A percentile compares a stretch with the other conserved stretches of the same genome.
Conservation (phyloP, 1,284 basidiomycete genomes). For the Puccinia triticina region DNA sequence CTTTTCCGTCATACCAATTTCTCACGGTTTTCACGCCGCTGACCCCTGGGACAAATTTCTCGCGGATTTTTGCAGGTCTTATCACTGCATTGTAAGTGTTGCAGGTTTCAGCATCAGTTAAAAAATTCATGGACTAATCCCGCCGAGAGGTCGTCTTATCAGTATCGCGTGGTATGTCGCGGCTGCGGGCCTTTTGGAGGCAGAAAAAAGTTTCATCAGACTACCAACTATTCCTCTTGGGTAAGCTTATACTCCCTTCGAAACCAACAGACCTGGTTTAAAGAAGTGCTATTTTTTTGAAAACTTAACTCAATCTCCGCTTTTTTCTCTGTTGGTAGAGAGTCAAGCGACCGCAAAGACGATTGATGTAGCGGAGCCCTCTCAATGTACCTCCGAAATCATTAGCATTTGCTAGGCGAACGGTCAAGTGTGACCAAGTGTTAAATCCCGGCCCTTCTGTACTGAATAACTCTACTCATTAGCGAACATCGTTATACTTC, state of each 20-base stretch:
- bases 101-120: neutral
- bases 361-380: too few relatives aligned
- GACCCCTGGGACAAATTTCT: neutral
- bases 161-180: slow-evolving; percentile 62
- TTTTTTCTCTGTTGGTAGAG: too few relatives aligned
- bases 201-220: slow-evolving; percentile 63
- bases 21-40: neutral
- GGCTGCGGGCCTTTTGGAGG: slow-evolving; percentile 63
- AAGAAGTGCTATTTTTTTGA: neutral
- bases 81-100: slow-evolving; percentile 23
- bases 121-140: neutral
- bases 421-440: too few relatives aligned
- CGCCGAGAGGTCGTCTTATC: neutral
- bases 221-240: slow-evolving; percentile 58
- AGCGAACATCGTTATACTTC: too few relatives aligned
- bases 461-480: too few relatives aligned
- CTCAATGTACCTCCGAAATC: too few relatives aligned
- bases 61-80: slow-evolving; percentile 1
- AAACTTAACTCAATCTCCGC: too few relatives aligned
- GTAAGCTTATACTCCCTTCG: neutral
- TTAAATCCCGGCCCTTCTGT: too few relatives aligned
- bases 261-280: neutral
- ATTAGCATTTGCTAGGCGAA: too few relatives aligned
- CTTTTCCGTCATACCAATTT: neutral
- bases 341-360: too few relatives aligned